Percentiles rank a stretch among this genome's conserved stretches.
These are phyloP conservation scores for Polygonum aviculare DNA, from an alignment of 148 eudicot species.

Conservation along the genomic window DNA sequence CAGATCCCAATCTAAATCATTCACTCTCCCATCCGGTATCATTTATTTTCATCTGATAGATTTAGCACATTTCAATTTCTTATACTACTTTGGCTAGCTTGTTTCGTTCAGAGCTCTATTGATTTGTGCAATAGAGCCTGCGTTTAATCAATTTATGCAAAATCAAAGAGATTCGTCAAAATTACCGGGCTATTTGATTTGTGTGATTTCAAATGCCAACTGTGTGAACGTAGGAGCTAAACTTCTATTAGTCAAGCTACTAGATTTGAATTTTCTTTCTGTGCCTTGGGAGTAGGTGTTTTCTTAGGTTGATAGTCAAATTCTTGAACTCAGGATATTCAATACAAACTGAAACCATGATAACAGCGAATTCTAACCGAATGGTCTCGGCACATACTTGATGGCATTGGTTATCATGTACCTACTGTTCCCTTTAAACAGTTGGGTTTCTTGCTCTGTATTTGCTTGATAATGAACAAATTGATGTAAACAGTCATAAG, in stretches of 20 bases:
- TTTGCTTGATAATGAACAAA: neutral
- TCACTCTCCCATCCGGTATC: constrained; percentile 15
- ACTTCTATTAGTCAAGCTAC: neutral
- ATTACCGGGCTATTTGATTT: neutral
- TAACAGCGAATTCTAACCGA: neutral
- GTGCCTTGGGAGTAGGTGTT: neutral
- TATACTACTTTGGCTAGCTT: neutral
- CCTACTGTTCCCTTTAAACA: neutral
- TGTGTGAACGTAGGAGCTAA: neutral
- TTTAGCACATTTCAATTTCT: neutral
- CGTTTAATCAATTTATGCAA: neutral
- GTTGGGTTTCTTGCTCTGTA: neutral
- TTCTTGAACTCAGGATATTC: neutral
- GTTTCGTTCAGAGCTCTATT: neutral
- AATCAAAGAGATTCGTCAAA: neutral
- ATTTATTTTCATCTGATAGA: neutral
- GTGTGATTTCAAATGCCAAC: neutral
- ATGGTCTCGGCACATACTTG: neutral
- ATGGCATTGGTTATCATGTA: neutral
- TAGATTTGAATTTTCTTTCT: neutral
- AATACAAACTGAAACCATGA: neutral
- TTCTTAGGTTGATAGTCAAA: neutral
- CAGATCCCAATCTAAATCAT: constrained; percentile 19
- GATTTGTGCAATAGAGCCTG: neutral
- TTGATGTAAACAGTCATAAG: neutral